Evolutionary conservation across 1,139 yeast species (phyloP).

Genomic region (Candida anutae): DNA sequence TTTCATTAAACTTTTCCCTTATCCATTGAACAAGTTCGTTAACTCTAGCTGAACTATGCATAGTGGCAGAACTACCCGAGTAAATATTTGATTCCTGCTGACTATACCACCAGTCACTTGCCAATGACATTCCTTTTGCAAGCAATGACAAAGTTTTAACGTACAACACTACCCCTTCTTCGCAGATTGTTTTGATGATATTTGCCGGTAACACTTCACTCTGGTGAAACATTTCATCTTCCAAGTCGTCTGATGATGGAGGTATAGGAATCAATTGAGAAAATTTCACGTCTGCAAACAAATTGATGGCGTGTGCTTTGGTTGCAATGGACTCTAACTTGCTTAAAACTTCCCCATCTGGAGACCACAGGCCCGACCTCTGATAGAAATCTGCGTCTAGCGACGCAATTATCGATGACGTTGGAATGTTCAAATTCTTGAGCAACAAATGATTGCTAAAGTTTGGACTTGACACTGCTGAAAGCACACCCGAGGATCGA

Average conservation of each 20-base stretch:
- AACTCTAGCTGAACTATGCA: conserved; percentile 35
- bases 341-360: conserved; percentile 33
- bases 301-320: conserved; percentile 79
- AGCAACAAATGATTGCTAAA: conserved; percentile 29
- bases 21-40: conserved; percentile 90
- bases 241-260: conserved; percentile 44
- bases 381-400: conserved; percentile 1
- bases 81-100: background rate
- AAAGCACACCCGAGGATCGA: conserved; percentile 1
- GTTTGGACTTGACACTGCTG: conserved; percentile 20
- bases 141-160: conserved; percentile 75
- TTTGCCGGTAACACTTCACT: conserved; percentile 49
- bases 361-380: conserved; percentile 3
- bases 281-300: conserved; percentile 88
- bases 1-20: conserved; percentile 80
- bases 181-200: conserved; percentile 55
- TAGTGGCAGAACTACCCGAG: conserved; percentile 1
- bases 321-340: conserved; percentile 74
- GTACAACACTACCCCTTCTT: conserved; percentile 80
- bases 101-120: conserved; percentile 80
- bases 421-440: conserved; percentile 29
- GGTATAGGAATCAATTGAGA: conserved; percentile 76
- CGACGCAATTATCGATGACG: conserved; percentile 9
- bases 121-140: conserved; percentile 78
- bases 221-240: conserved; percentile 33